These are phyloP conservation scores for Trebouxia sp. DNA, from an alignment of 139 green algal species.

Conservation along the genomic window DNA sequence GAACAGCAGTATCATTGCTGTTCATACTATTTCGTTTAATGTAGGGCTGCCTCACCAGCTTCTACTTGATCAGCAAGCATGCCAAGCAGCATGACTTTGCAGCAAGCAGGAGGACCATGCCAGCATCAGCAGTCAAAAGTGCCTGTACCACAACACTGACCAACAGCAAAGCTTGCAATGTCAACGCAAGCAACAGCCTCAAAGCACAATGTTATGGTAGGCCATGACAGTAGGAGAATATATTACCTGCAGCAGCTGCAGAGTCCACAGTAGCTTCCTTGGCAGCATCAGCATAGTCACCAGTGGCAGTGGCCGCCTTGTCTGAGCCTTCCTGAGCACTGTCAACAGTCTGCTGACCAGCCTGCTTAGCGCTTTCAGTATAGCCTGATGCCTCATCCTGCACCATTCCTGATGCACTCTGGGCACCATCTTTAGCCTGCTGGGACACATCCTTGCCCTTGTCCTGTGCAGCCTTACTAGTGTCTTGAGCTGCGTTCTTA, in stretches of 20 bases:
- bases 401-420: not conserved
- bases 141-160: no score
- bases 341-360: not conserved
- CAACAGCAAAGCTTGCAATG: no score
- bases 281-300: not conserved
- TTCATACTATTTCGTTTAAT: not conserved
- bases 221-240: no score
- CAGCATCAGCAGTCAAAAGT: no score
- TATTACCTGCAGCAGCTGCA: slow-evolving; percentile 12
- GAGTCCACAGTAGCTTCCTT: slow-evolving; percentile 1
- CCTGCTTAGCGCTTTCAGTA: not conserved
- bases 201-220: no score
- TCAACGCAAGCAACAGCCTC: no score
- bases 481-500: not conserved
- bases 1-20: not conserved
- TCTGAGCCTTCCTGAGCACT: not conserved
- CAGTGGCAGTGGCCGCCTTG: not conserved
- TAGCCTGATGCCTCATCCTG: not conserved
- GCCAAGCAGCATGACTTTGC: no score
- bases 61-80: no score
- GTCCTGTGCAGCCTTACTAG: not conserved
- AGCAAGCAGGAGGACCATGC: no score
- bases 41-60: not conserved
- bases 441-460: not conserved
- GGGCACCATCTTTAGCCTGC: not conserved